A percentile compares a stretch with the other conserved stretches of the same genome.
phyloP scores from a whole-genome alignment of 179 eudicot genomes.

The Heliamphora pulchella region DNA sequence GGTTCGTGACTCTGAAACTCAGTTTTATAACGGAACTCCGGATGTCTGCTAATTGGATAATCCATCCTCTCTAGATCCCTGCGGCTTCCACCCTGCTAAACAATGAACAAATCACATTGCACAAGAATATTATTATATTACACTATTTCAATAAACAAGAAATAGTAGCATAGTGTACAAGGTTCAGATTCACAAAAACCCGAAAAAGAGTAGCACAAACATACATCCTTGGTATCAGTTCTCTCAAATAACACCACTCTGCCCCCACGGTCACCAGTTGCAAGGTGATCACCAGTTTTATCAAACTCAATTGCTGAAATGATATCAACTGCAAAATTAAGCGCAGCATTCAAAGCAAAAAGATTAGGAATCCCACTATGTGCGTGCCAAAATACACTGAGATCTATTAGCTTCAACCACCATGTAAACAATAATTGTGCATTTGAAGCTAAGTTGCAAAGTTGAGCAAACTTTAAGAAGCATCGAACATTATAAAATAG shows the following conservation, averaged over 20 bases:
- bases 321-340: constrained; percentile 49
- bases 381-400: background rate
- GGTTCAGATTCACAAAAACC: constrained; percentile 9
- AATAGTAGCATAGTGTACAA: background rate
- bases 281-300: constrained; percentile 58
- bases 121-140: background rate
- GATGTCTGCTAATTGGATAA: constrained; percentile 55
- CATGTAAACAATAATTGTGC: background rate
- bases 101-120: background rate
- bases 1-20: constrained; percentile 97
- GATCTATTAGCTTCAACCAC: background rate
- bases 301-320: constrained; percentile 68
- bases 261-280: constrained; percentile 68
- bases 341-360: constrained; percentile 14
- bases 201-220: constrained; percentile 17
- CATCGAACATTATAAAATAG: background rate
- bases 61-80: constrained; percentile 75
- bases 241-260: constrained; percentile 53
- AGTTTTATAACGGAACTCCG: constrained; percentile 88
- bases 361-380: background rate
- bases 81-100: constrained; percentile 62
- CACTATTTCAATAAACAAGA: background rate
- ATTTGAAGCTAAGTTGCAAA: background rate
- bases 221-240: constrained; percentile 41
- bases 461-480: background rate